Evolutionary conservation across 805 yeast species (phyloP), one percentile per base, ranked within the genome.

Genomic region (Spathaspora hagerdaliae): DNA sequence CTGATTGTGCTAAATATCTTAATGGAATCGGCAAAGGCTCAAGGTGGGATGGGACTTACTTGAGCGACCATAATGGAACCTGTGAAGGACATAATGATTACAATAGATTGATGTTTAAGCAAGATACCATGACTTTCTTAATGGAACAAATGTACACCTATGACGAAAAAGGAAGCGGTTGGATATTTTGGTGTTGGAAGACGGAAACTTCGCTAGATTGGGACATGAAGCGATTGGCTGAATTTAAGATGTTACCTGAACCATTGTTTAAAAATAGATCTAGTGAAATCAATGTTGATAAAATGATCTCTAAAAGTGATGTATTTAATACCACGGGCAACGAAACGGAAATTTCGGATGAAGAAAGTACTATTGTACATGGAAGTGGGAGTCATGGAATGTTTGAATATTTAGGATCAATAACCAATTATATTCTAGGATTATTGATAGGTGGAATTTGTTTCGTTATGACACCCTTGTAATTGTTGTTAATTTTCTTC

Each of bases 161-260:
- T 57, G 71, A 67, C 24, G 49, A 65, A 38, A 45, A 56, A 35
- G 67, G 73, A 38, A 66, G 66, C 7, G 89, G 91, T 0, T 84
- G 84, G 80, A 76, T 83, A 35, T 84, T 82, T 55, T 84, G 90
- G 91, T 79, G 81, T 53, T 83, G 73, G 66, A 83, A 82, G 57
- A 83, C 88, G 0, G 91, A 84, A 55, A 58, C 63, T 42, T 76
- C 87, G 1, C 66, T 80, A 26, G 89, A 83, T 57, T 84, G 90
- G 89, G 87, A 83, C 58, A 73, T 81, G 54, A 59, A 67, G 40
- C 65, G 74, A 45, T 67, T 83, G 51, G 67, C 75, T 15, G 59
- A 68, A 13, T 56, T 67, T 26, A 76, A 65, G 2, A 56, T 83
- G 45, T 31, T 39, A 19, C 47, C 47, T 6, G 31, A 10, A 14